Evolutionary conservation across 352 stramenopile species (phyloP).

Genomic region (Elongisporangium senticosum): DNA sequence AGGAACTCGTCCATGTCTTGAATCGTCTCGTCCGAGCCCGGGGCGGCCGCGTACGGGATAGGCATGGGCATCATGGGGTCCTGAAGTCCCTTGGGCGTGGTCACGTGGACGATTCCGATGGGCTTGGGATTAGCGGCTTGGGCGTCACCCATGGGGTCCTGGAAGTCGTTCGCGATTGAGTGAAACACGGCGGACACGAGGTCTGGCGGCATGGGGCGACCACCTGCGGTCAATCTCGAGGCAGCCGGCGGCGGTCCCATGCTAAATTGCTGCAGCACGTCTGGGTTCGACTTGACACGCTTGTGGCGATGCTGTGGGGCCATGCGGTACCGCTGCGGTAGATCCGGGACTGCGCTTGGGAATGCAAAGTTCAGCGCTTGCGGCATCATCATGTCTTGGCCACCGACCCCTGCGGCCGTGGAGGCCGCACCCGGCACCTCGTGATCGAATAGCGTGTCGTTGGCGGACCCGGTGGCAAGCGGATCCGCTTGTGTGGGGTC

Average conservation of each 20-base stretch:
- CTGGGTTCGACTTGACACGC: constrained; percentile 50
- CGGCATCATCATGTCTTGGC: constrained; percentile 34
- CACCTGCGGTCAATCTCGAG: not conserved
- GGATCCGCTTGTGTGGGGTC: constrained; percentile 1
- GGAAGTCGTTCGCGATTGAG: constrained; percentile 18
- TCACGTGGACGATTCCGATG: constrained; percentile 24
- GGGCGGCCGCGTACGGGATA: constrained; percentile 3
- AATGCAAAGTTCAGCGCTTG: constrained; percentile 21
- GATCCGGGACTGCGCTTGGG: not conserved
- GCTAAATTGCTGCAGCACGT: constrained; percentile 38
- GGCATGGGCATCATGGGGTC: constrained; percentile 22
- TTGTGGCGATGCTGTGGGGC: constrained; percentile 57
- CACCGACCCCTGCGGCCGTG: constrained; percentile 14
- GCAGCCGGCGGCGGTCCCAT: constrained; percentile 9
- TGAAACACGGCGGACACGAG: constrained; percentile 17
- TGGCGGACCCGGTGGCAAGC: constrained; percentile 6
- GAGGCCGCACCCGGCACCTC: constrained; percentile 28
- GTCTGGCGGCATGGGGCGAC: constrained; percentile 16
- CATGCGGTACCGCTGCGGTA: constrained; percentile 25
- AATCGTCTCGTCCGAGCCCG: constrained; percentile 20
- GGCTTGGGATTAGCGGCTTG: constrained; percentile 4
- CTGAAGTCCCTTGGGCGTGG: constrained; percentile 10
- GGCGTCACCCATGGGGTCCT: constrained; percentile 3
- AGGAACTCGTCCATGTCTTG: constrained; percentile 56
- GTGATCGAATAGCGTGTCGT: constrained; percentile 51